phyloP scores from a whole-genome alignment of 2,329 filamentous ascomycete genomes.

The Tolypocladium paradoxum region DNA sequence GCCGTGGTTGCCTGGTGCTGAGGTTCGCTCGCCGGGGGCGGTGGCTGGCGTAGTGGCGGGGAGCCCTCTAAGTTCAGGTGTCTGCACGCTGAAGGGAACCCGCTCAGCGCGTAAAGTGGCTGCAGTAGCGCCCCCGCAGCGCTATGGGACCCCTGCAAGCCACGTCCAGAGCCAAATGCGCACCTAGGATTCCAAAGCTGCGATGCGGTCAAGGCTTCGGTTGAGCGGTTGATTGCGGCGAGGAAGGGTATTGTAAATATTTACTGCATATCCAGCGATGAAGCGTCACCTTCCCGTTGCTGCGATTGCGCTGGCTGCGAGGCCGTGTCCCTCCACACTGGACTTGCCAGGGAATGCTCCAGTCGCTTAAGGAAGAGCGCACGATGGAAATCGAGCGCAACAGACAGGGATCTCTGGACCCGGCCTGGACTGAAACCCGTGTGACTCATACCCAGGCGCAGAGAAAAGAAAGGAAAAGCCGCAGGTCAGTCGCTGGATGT shows the following conservation, averaged over 20 bases:
- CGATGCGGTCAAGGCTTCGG: neutral
- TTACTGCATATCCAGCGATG: neutral
- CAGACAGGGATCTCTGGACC: constrained; percentile 8
- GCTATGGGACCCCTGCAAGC: constrained; percentile 1
- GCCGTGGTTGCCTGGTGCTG: neutral
- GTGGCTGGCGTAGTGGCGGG: constrained; percentile 1
- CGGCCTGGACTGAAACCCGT: constrained; percentile 9
- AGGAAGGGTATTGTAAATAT: neutral
- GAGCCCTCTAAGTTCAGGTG: neutral
- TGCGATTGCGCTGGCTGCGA: neutral
- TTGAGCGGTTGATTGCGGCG: neutral
- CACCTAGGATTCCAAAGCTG: neutral
- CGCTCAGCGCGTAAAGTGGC: constrained; percentile 8
- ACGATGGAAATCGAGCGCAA: neutral
- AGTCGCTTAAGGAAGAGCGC: neutral
- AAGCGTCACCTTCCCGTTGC: neutral
- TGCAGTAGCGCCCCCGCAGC: constrained; percentile 2
- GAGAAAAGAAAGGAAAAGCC: constrained; percentile 7
- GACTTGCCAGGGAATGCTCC: neutral
- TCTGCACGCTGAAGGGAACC: neutral
- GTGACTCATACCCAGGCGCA: constrained; percentile 10
- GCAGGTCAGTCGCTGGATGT: neutral
- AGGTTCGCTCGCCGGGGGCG: neutral
- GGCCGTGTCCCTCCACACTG: neutral
- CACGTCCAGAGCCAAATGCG: neutral